A percentile compares a stretch with the other conserved stretches of the same genome.
These are phyloP conservation scores for Fraxinus baroniana DNA, from an alignment of 305 asterid species.

Conservation along the genomic window DNA sequence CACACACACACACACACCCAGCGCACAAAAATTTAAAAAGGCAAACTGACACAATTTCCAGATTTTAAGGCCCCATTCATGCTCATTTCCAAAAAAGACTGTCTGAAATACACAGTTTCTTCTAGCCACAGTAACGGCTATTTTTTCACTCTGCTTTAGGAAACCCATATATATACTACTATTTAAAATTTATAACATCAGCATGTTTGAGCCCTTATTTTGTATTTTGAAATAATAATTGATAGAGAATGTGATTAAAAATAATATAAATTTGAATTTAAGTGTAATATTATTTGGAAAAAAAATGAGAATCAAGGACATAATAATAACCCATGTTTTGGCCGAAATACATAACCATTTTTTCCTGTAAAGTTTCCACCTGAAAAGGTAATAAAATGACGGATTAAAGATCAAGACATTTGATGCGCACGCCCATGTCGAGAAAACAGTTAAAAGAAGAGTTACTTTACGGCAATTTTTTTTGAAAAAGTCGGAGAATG, in stretches of 20 bases:
- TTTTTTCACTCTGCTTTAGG: conserved; percentile 8
- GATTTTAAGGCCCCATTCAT: conserved; percentile 1
- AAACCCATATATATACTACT: neutral
- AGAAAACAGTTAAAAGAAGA: neutral
- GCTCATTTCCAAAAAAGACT: conserved; percentile 34
- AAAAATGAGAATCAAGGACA: no score
- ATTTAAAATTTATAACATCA: no score
- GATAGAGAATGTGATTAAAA: no score
- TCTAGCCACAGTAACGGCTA: conserved; percentile 47
- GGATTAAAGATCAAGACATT: neutral
- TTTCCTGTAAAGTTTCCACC: neutral
- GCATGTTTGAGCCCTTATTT: no score
- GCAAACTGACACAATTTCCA: neutral
- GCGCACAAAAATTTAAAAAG: neutral
- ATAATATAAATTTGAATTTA: no score
- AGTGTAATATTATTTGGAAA: no score
- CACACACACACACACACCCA: no score
- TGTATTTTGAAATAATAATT: no score
- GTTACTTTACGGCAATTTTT: neutral
- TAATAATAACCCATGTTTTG: neutral
- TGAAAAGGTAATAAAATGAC: neutral
- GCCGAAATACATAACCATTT: neutral
- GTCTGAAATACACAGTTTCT: conserved; percentile 22
- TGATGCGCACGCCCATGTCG: neutral
- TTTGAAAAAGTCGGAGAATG: neutral